These are phyloP conservation scores for Pyricularia pennisetigena DNA, from an alignment of 2,329 filamentous ascomycete species.

Conservation along the genomic window DNA sequence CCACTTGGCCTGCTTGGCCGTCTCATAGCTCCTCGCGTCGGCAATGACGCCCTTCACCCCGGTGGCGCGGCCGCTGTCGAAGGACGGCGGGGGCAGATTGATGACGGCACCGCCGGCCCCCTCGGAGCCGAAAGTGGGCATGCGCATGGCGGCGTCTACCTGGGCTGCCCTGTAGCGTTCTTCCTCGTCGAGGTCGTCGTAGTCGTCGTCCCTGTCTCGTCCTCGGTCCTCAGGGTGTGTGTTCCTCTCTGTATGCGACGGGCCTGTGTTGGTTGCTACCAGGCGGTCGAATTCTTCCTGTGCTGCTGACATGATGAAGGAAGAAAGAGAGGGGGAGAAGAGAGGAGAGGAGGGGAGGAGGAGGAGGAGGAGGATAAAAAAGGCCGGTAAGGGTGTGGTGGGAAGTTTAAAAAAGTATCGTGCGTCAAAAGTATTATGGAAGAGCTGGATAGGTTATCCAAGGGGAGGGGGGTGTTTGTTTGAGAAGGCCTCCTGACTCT, in stretches of 20 bases:
- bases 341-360: conserved; percentile 8
- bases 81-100: conserved; percentile 50
- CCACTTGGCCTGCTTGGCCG: conserved; percentile 49
- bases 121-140: conserved; percentile 42
- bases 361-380: conserved; percentile 4
- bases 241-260: conserved; percentile 23
- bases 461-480: not conserved
- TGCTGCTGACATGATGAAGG: conserved; percentile 43
- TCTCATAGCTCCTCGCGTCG: conserved; percentile 68
- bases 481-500: not conserved
- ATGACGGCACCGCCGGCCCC: conserved; percentile 30
- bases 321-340: conserved; percentile 10
- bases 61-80: conserved; percentile 61
- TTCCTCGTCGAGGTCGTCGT: conserved; percentile 45
- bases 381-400: not conserved
- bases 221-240: conserved; percentile 48
- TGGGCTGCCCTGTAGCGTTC: conserved; percentile 40
- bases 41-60: conserved; percentile 84
- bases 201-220: conserved; percentile 24
- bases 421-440: not conserved
- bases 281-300: conserved; percentile 59
- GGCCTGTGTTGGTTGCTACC: conserved; percentile 41
- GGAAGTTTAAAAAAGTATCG: not conserved
- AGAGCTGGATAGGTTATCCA: not conserved
- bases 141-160: conserved; percentile 57